Evolutionary conservation across 148 eudicot species (phyloP), one percentile per base, ranked within the genome.

Genomic region (Diospyros kaki): DNA sequence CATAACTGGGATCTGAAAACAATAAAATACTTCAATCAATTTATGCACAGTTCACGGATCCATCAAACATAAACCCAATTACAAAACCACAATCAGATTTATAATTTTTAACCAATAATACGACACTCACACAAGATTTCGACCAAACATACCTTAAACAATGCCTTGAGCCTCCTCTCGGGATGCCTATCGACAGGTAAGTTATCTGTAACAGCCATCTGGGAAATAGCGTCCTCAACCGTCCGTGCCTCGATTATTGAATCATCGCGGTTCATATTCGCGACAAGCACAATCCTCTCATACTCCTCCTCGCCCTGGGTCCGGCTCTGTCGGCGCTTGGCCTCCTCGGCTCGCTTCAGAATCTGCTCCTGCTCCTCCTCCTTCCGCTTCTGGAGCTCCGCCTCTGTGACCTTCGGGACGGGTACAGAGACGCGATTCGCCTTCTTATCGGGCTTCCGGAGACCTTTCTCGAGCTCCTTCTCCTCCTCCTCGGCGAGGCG

Each of bases 141-240:
- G 14, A 55, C 28, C 5, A 11, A 58, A 17, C 76, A 2, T 44
- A 86, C 98, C 98, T 91, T 94, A 78, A 88, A 94, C 1, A 93
- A 80, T 8, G 98, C 97, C 77, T 90, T 95, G 14, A 92, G 96
- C 69, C 98, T 80, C 86, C 82, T 95, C 83, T 95, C 98, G 8
- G 98, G 97, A 69, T 95, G 97, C 78, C 82, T 90, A 78, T 95
- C 98, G 48, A 81, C 83, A 1, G 96, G 96, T 80, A 95, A 82
- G 73, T 15, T 58, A 64, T 92, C 97, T 6, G 77, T 7, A 62
- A 92, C 82, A n/a, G 78, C 18, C 83, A 95, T 86, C 77, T 89
- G 79, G 2, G 91, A 87, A 78, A 95, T 77, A 9, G 98, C 98
- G 50, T 95, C 98, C 63, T 95, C 98, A 14, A 95, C 87, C 3